Conservation (phyloP, 2,329 filamentous ascomycete genomes). For the Sclerotinia spermophila region DNA sequence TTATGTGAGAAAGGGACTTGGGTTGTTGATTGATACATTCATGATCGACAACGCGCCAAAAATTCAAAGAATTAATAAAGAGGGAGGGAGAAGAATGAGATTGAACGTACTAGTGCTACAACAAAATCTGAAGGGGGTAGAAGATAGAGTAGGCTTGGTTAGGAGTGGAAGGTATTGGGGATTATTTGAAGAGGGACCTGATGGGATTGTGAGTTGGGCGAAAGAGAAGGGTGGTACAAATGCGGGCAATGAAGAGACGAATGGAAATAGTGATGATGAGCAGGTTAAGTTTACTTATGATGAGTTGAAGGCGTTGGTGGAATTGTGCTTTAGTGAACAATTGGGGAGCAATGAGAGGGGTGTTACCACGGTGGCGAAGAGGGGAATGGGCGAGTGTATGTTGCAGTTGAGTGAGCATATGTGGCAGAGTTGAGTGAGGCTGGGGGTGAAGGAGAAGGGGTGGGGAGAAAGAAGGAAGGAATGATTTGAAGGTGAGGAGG, state of each 20-base stretch:
- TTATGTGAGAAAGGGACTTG: constrained; percentile 75
- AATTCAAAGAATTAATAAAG: constrained; percentile 77
- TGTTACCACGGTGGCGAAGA: constrained; percentile 61
- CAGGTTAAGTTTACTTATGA: constrained; percentile 57
- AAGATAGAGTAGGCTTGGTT: constrained; percentile 62
- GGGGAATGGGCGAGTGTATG: constrained; percentile 67
- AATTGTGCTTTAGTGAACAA: constrained; percentile 66
- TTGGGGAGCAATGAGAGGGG: constrained; percentile 64
- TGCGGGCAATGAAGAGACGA: constrained; percentile 29
- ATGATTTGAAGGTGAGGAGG: background rate
- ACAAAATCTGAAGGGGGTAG: constrained; percentile 94
- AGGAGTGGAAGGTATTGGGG: constrained; percentile 65
- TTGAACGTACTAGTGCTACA: constrained; percentile 93
- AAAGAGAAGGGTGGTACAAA: constrained; percentile 36
- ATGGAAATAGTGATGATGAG: constrained; percentile 49
- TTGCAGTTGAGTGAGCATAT: constrained; percentile 68
- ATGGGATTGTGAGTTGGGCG: constrained; percentile 61
- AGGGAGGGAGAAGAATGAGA: constrained; percentile 82
- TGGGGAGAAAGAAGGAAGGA: background rate
- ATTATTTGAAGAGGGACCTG: constrained; percentile 62
- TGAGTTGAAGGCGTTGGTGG: constrained; percentile 62
- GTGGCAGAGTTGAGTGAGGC: constrained; percentile 50
- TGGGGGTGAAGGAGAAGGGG: no score
- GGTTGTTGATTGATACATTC: constrained; percentile 72
- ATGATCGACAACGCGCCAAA: constrained; percentile 68